Evolutionary conservation across 2,329 filamentous ascomycete species (phyloP).

Genomic region (Cytospora schulzeri): DNA sequence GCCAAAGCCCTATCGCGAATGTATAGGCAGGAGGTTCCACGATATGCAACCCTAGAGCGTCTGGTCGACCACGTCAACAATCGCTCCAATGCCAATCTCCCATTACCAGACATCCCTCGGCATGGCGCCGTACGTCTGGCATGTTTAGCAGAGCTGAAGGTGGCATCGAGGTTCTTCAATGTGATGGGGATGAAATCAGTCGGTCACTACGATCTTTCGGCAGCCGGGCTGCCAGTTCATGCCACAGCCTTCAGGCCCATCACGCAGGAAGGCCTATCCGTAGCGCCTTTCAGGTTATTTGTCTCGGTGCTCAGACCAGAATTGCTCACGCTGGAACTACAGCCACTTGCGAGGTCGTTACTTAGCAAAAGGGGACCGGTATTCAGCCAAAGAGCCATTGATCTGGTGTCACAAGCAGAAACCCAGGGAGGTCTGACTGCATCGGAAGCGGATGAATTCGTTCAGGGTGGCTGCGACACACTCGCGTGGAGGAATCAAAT

Average conservation of each 20-base stretch:
- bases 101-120: constrained; percentile 28
- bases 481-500: constrained; percentile 48
- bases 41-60: constrained; percentile 29
- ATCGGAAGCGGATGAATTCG: constrained; percentile 40
- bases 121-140: constrained; percentile 55
- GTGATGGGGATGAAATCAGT: constrained; percentile 52
- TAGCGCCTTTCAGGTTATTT: constrained; percentile 42
- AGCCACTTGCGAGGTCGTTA: constrained; percentile 36
- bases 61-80: constrained; percentile 22
- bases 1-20: constrained; percentile 29
- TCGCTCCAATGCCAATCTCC: not conserved
- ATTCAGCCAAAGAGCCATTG: constrained; percentile 43
- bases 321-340: constrained; percentile 35
- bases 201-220: constrained; percentile 54
- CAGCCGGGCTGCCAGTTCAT: constrained; percentile 52
- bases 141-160: constrained; percentile 45
- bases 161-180: constrained; percentile 47
- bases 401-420: constrained; percentile 42
- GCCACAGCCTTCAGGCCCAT: constrained; percentile 54
- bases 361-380: constrained; percentile 42
- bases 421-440: constrained; percentile 34
- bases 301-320: constrained; percentile 42
- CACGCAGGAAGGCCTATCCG: constrained; percentile 17
- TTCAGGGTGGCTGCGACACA: constrained; percentile 46
- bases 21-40: constrained; percentile 32